Evolutionary conservation across 306 rosid species (phyloP).

Genomic region (Glycyrrhiza uralensis): DNA sequence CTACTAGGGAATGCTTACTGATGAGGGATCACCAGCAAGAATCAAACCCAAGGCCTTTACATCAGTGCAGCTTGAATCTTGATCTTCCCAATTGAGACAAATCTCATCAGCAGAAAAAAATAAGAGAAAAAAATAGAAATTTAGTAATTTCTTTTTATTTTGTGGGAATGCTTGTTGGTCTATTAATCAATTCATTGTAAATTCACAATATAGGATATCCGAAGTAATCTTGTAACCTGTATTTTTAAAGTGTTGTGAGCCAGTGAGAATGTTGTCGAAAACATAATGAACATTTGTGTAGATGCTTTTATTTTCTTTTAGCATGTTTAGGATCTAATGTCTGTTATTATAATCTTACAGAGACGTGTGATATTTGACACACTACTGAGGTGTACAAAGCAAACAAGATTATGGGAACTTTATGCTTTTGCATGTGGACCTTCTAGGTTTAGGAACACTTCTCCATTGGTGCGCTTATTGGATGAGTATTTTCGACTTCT

Average conservation of each 20-base stretch:
- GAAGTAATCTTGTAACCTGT: constrained; percentile 1
- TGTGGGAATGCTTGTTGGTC: not conserved
- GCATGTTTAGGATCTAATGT: constrained; percentile 33
- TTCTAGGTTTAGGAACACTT: constrained; percentile 61
- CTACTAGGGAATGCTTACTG: not conserved
- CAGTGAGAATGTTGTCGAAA: constrained; percentile 5
- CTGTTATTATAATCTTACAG: constrained; percentile 48
- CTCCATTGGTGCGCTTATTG: constrained; percentile 77
- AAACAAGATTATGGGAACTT: constrained; percentile 73
- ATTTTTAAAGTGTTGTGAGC: not conserved
- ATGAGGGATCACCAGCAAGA: not conserved
- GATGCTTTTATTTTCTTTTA: constrained; percentile 31
- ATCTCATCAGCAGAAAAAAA: not conserved
- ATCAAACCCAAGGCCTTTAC: not conserved
- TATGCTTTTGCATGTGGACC: constrained; percentile 79
- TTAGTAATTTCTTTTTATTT: not conserved
- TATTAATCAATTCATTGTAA: not conserved
- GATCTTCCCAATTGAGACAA: not conserved
- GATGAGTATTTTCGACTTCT: constrained; percentile 94
- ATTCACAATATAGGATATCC: not conserved
- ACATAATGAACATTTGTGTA: not conserved
- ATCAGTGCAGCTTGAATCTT: constrained; percentile 8
- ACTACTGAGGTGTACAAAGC: constrained; percentile 58
- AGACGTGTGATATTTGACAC: constrained; percentile 71
- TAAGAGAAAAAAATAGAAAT: not conserved